A percentile compares a stretch with the other conserved stretches of the same genome.
Conservation (phyloP, 768 basidiomycete genomes). For the Tulasnella sp. region DNA sequence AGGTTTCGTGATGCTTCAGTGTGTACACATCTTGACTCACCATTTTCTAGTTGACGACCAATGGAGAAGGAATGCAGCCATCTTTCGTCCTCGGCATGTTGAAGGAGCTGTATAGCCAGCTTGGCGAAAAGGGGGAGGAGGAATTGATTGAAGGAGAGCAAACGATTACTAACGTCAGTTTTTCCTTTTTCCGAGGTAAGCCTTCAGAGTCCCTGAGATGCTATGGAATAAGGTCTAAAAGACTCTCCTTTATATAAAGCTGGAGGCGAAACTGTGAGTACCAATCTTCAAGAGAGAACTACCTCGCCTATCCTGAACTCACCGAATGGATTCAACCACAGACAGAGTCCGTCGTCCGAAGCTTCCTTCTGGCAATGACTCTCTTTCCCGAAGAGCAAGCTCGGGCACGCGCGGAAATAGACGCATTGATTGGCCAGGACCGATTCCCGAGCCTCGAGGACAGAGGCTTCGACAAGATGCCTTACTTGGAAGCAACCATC, state of each 20-base stretch:
- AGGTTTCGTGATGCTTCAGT: no score
- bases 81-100: slow-evolving; percentile 25
- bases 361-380: slow-evolving; percentile 34
- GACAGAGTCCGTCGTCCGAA: background rate
- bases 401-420: slow-evolving; percentile 20
- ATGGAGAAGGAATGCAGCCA: background rate
- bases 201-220: background rate
- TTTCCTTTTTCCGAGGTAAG: background rate
- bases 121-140: background rate
- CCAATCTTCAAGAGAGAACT: no score
- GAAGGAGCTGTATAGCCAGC: slow-evolving; percentile 30
- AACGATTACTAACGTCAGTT: background rate
- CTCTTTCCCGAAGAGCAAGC: slow-evolving; percentile 26
- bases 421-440: slow-evolving; percentile 6
- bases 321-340: background rate
- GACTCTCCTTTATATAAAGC: no score
- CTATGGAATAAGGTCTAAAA: no score
- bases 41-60: background rate
- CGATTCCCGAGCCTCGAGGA: slow-evolving; percentile 22
- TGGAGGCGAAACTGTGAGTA: no score
- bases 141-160: background rate
- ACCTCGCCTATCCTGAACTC: no score
- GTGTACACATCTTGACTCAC: no score
- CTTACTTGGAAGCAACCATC: slow-evolving; percentile 23
- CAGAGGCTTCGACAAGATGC: background rate